Conservation (phyloP, 768 basidiomycete species). For the Agrocybe praecox region DNA sequence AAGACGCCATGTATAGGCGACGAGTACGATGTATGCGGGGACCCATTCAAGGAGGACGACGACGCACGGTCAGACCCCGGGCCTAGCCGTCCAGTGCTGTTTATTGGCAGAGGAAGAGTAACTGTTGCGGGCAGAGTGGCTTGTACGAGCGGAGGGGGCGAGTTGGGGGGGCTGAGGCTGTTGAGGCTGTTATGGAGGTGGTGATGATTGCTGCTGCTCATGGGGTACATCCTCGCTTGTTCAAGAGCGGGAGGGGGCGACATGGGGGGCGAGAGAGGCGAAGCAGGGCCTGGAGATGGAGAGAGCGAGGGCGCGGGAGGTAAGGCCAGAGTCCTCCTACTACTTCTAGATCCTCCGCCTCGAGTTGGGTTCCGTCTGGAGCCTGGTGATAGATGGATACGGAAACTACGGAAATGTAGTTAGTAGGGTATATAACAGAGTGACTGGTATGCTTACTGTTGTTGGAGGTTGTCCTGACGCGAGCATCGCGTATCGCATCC, state of each 20-base stretch:
- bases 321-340: constrained; percentile 29
- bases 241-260: constrained; percentile 48
- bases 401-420: constrained; percentile 51
- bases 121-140: constrained; percentile 49
- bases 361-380: constrained; percentile 71
- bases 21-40: constrained; percentile 49
- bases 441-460: constrained; percentile 45
- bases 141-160: constrained; percentile 55
- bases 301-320: constrained; percentile 26
- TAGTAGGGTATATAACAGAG: background rate
- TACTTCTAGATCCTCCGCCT: constrained; percentile 51
- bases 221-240: constrained; percentile 31
- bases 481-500: constrained; percentile 92
- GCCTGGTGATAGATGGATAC: constrained; percentile 81
- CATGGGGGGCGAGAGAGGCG: constrained; percentile 29
- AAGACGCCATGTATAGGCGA: constrained; percentile 28
- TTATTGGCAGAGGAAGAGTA: constrained; percentile 20
- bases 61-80: constrained; percentile 14
- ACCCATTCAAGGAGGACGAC: constrained; percentile 47
- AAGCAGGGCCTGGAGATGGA: background rate
- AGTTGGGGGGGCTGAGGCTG: constrained; percentile 48
- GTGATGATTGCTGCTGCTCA: no score
- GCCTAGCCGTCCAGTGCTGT: constrained; percentile 9
- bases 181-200: no score
- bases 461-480: constrained; percentile 83